Evolutionary conservation across 1,284 basidiomycete species (phyloP).

Genomic region (Sanguinoderma infundibulare): DNA sequence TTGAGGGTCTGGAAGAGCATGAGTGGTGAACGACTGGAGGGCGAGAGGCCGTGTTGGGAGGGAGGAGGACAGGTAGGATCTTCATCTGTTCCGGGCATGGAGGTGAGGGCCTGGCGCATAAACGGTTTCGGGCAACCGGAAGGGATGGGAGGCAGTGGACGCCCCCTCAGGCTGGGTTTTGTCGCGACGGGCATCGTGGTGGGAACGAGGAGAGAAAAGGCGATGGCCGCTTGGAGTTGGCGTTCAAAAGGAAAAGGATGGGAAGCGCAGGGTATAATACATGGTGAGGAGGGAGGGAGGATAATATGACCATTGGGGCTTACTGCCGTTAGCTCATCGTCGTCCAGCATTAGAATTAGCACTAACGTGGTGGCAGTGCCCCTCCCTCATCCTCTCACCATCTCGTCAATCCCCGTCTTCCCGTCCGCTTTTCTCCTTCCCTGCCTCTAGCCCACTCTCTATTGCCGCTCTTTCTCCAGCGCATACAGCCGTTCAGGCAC

Average conservation of each 20-base stretch:
- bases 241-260: background rate
- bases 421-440: background rate
- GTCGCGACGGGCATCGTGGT: conserved; percentile 19
- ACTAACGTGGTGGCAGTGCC: conserved; percentile 18
- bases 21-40: conserved; percentile 13
- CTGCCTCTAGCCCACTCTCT: background rate
- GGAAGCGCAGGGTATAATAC: conserved; percentile 2
- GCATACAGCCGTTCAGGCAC: background rate
- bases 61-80: background rate
- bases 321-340: background rate
- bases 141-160: conserved; percentile 23
- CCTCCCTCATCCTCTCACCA: background rate
- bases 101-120: background rate
- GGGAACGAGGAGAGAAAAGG: background rate
- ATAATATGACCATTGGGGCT: conserved; percentile 15
- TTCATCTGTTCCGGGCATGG: conserved; percentile 1
- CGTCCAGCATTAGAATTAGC: background rate
- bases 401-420: background rate
- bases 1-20: conserved; percentile 33
- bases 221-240: background rate
- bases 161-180: conserved; percentile 12
- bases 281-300: background rate
- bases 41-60: conserved; percentile 9
- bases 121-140: conserved; percentile 5
- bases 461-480: background rate